Base-by-base conservation (phyloP, 1,284 basidiomycete genomes). In the Psilocybe mexicana region DNA sequence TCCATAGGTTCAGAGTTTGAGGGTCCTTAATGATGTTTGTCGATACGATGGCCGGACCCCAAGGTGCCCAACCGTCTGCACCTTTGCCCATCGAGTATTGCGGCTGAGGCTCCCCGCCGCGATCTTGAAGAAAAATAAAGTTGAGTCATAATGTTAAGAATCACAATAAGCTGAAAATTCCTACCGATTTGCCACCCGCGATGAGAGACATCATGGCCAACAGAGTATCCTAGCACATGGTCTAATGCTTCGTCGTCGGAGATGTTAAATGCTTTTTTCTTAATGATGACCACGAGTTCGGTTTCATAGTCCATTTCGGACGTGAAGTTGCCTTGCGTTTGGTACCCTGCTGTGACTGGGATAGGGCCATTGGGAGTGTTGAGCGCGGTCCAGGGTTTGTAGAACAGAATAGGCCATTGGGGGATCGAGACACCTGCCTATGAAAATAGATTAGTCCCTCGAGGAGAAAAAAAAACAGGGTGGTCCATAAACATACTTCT, bases 1-100 rank as follows among this genome's bases (percentile, higher is more conserved):
- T 80, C 65, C 74, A 76, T 6, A 85, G 69, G 12, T 72, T 68
- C 28, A 85, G 70, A 4, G 69, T 72, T 59, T 80, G 76, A 4
- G 81, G 79, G 55, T 84, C 75, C 2, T 64, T 64, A 54, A 85
- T 76, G 5, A 75, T 65, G 24, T 71, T 66, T 1, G 77, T 74
- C 2, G 76, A 74, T 23, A 82, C 78, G 52, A 83, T 69, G 5
- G 74, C 73, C 12, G 79, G 78, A 0, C 79, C 79, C 68, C 76
- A 76, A 0, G 80, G 80, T 42, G 70, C 73, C 71, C 70, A 74
- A 8, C 74, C 72, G 60, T 75, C 74, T 38, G 72, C 70, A 26
- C 73, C 75, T 61, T 82, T 82, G 24, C 75, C 76, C 75, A 76
- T 77, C 4, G 74, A 74, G 61, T 67, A 76, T 55, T 76, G 72